Conservation (phyloP, 495 filamentous ascomycete genomes). For the Baudoinia panamericana region DNA sequence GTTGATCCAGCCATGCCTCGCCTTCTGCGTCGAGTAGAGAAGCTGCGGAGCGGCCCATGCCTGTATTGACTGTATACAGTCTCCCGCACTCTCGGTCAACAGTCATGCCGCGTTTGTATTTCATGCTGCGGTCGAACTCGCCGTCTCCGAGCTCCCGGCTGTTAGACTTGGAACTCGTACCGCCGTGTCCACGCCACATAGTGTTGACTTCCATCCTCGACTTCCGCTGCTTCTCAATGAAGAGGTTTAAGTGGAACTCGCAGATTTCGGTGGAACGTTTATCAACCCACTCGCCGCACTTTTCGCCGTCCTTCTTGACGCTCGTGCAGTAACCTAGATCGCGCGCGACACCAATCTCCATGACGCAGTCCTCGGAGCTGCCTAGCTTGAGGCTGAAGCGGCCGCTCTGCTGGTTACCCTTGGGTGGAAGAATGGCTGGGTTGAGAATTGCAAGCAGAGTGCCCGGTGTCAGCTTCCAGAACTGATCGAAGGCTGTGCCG, state of each 20-base stretch:
- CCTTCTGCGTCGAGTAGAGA: constrained; percentile 51
- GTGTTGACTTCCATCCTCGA: constrained; percentile 72
- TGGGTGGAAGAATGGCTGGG: constrained; percentile 77
- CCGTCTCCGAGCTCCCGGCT: not conserved
- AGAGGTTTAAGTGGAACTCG: constrained; percentile 77
- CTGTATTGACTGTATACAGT: constrained; percentile 8
- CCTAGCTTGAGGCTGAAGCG: constrained; percentile 72
- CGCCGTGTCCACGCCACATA: constrained; percentile 33
- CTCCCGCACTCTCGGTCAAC: constrained; percentile 9
- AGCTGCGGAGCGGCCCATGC: constrained; percentile 39
- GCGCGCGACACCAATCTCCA: constrained; percentile 74
- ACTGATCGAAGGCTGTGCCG: constrained; percentile 74
- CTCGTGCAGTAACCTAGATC: constrained; percentile 85
- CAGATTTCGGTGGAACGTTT: constrained; percentile 77
- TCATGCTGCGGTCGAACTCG: constrained; percentile 1
- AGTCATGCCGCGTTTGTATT: not conserved
- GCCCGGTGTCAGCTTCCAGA: constrained; percentile 78
- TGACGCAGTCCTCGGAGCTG: constrained; percentile 70
- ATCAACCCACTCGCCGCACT: constrained; percentile 77
- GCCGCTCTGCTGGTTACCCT: constrained; percentile 44
- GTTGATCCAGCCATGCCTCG: not conserved
- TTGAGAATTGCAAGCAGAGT: constrained; percentile 90
- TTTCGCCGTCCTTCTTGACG: constrained; percentile 67
- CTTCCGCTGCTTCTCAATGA: constrained; percentile 49
- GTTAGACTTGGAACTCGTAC: constrained; percentile 14